Evolutionary conservation across 768 basidiomycete genomes (phyloP).

Genomic region (Russula sp.): DNA sequence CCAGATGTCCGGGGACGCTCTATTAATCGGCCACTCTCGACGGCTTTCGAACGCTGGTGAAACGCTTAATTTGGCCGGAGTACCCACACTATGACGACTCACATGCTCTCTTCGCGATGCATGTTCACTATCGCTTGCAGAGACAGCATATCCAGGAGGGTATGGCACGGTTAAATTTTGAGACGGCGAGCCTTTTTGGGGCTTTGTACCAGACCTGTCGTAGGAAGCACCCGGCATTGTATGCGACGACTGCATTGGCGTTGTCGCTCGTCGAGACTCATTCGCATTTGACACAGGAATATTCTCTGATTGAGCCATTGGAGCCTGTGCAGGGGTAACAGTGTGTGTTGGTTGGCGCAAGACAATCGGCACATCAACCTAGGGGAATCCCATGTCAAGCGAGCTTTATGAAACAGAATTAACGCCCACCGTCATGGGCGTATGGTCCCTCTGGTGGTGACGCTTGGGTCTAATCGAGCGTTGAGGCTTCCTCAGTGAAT

Average conservation of each 20-base stretch:
- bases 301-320: conserved; percentile 3
- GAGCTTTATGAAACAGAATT: not conserved
- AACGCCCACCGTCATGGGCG: not conserved
- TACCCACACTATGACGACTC: not conserved
- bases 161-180: conserved; percentile 21
- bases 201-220: conserved; percentile 6
- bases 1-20: conserved; percentile 21
- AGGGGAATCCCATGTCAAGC: not conserved
- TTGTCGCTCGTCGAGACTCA: conserved; percentile 6
- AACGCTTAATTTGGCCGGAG: not conserved
- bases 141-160: conserved; percentile 25
- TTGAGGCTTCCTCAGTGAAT: conserved; percentile 17
- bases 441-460: conserved; percentile 16
- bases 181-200: conserved; percentile 17
- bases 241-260: conserved; percentile 1
- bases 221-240: not conserved
- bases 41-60: conserved; percentile 12
- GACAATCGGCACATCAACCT: conserved; percentile 15
- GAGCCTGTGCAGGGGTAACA: not conserved
- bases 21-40: conserved; percentile 12
- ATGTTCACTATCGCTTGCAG: conserved; percentile 24
- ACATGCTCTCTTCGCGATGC: conserved; percentile 20
- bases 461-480: conserved; percentile 16
- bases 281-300: not conserved
- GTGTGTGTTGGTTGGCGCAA: conserved; percentile 12